Conservation (phyloP, 225 moss, liverwort and hornwort species). For the Antitrichia curtipendula region DNA sequence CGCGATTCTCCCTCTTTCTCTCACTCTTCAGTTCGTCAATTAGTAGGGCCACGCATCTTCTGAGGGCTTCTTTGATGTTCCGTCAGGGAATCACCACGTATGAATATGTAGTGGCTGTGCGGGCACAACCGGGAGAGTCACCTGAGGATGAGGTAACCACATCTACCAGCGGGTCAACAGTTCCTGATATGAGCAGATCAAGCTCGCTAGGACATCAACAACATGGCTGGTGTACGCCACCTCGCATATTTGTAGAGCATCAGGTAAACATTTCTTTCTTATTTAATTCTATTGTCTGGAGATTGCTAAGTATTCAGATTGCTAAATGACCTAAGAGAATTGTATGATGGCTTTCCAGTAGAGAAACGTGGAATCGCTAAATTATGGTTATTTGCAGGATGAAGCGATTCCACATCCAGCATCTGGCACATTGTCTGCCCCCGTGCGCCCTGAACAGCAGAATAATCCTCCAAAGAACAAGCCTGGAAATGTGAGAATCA, state of each 20-base stretch:
- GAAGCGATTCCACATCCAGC: constrained; percentile 52
- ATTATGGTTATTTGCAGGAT: constrained; percentile 29
- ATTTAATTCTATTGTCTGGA: background rate
- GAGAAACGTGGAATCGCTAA: background rate
- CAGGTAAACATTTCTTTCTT: constrained; percentile 24
- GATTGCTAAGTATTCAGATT: background rate
- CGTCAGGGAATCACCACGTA: constrained; percentile 85
- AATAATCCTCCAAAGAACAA: constrained; percentile 17
- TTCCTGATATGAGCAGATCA: constrained; percentile 74
- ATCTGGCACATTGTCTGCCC: constrained; percentile 30
- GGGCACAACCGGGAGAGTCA: constrained; percentile 56
- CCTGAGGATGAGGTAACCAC: constrained; percentile 56
- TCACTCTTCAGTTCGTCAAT: background rate
- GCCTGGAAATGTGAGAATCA: constrained; percentile 62
- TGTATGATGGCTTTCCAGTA: background rate
- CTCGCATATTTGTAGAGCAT: constrained; percentile 83
- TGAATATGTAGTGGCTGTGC: constrained; percentile 89
- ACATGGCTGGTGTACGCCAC: constrained; percentile 86
- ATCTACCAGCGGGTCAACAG: constrained; percentile 61
- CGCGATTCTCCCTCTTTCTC: background rate
- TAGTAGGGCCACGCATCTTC: background rate
- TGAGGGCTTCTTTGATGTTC: constrained; percentile 1
- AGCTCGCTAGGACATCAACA: constrained; percentile 69
- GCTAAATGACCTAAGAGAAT: background rate
- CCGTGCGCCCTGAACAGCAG: constrained; percentile 40